These are phyloP conservation scores for Klebsormidium nitens DNA, from an alignment of 139 green algal genomes.

Conservation along the genomic window DNA sequence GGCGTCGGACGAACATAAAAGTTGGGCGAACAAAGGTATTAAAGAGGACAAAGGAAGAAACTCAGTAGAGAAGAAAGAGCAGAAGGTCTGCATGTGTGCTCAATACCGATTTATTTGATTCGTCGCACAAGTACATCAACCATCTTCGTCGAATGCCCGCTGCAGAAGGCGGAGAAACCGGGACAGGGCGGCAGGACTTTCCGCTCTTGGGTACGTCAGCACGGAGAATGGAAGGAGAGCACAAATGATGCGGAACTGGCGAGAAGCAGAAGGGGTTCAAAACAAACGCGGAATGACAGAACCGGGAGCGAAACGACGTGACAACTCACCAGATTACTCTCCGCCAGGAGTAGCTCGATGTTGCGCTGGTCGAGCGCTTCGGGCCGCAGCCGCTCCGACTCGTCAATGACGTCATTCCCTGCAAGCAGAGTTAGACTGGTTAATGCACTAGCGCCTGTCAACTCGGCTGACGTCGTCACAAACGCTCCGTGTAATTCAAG, in stretches of 20 bases:
- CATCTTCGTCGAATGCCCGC: not conserved
- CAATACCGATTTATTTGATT: too few species aligned
- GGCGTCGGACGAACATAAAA: not conserved
- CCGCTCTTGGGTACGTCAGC: not conserved
- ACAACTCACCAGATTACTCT: conserved; percentile 30
- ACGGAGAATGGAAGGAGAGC: not conserved
- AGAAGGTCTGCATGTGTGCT: too few species aligned
- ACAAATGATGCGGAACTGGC: not conserved
- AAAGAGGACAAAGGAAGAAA: too few species aligned
- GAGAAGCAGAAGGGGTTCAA: not conserved
- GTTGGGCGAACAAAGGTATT: too few species aligned
- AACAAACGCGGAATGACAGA: not conserved
- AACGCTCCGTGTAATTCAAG: not conserved
- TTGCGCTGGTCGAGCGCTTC: conserved; percentile 72
- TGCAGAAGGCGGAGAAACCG: not conserved
- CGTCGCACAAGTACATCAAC: too few species aligned
- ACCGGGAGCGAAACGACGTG: not conserved
- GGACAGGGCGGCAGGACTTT: not conserved
- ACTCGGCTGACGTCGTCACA: not conserved
- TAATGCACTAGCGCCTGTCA: not conserved
- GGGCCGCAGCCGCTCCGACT: conserved; percentile 36
- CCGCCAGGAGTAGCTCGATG: conserved; percentile 61
- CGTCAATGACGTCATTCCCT: not conserved
- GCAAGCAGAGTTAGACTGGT: not conserved
- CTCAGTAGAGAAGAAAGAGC: too few species aligned